Percentiles rank a stretch among this genome's conserved stretches.
phyloP scores from a whole-genome alignment of 495 filamentous ascomycete species.

The Hypoxylon perforatum region DNA sequence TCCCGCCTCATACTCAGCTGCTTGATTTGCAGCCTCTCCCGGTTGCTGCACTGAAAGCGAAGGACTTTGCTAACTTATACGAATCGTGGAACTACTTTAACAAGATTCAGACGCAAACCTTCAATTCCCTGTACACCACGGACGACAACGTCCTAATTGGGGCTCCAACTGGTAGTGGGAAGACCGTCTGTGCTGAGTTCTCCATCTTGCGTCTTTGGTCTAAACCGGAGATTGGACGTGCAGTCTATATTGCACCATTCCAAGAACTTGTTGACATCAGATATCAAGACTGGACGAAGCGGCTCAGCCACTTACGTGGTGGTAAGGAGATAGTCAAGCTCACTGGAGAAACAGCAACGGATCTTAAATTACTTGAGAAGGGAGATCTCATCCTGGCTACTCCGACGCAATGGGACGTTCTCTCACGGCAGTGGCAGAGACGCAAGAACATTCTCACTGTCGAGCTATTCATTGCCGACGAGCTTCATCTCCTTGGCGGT shows the following conservation, averaged over 20 bases:
- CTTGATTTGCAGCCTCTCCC: constrained; percentile 92
- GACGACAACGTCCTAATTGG: constrained; percentile 95
- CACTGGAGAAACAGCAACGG: constrained; percentile 90
- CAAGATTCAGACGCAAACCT: constrained; percentile 96
- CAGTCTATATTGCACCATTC: constrained; percentile 95
- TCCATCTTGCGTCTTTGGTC: constrained; percentile 91
- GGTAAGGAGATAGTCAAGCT: constrained; percentile 95
- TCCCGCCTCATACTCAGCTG: constrained; percentile 90
- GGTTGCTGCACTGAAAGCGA: constrained; percentile 84
- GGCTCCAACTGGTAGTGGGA: constrained; percentile 90
- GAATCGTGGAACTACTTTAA: constrained; percentile 91
- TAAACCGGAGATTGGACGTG: constrained; percentile 75
- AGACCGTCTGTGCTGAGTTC: constrained; percentile 97
- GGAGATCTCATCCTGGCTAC: constrained; percentile 95
- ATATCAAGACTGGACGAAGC: constrained; percentile 83
- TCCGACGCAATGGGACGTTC: constrained; percentile 91
- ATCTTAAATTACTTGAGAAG: constrained; percentile 87
- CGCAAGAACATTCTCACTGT: constrained; percentile 94
- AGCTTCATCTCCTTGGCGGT: constrained; percentile 95
- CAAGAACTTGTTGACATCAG: constrained; percentile 90
- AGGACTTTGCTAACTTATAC: constrained; percentile 85
- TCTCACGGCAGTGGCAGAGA: constrained; percentile 95
- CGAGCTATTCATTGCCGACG: constrained; percentile 93
- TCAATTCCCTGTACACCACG: constrained; percentile 88
- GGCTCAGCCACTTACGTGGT: constrained; percentile 76